Evolutionary conservation across 225 moss, liverwort and hornwort species (phyloP).

Genomic region (Physcomitrium patens): DNA sequence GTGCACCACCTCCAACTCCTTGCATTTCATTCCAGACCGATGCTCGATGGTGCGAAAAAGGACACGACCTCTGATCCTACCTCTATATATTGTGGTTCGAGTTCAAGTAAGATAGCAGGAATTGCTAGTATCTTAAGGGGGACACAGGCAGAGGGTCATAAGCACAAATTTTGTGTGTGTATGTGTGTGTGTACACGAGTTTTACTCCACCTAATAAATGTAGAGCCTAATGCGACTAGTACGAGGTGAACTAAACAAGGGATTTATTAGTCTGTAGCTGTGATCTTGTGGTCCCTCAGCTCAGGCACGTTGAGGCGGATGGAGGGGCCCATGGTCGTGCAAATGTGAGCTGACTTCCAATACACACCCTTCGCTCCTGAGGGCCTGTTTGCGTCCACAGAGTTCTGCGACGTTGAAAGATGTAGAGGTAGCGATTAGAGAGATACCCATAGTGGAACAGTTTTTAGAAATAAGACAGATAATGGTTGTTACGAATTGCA

Average conservation of each 20-base stretch:
- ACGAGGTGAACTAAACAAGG: slow-evolving; percentile 7
- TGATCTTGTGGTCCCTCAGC: slow-evolving; percentile 76
- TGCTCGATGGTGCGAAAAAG: background rate
- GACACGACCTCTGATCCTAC: slow-evolving; percentile 16
- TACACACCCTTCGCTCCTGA: slow-evolving; percentile 95
- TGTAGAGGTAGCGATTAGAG: too few relatives aligned
- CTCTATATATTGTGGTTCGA: slow-evolving; percentile 26
- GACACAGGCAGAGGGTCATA: slow-evolving; percentile 35
- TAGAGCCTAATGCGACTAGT: slow-evolving; percentile 19
- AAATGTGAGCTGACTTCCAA: slow-evolving; percentile 90
- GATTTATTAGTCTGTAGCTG: slow-evolving; percentile 12
- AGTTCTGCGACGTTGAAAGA: slow-evolving; percentile 62
- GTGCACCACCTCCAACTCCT: slow-evolving; percentile 22
- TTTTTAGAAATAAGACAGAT: background rate
- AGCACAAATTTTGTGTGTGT: slow-evolving; percentile 28
- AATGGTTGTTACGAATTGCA: background rate
- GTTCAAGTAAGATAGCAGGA: slow-evolving; percentile 24
- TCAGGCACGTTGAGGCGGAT: slow-evolving; percentile 71
- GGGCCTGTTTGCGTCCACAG: slow-evolving; percentile 90
- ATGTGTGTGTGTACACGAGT: slow-evolving; percentile 18
- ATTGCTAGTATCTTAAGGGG: slow-evolving; percentile 3
- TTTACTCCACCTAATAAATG: slow-evolving; percentile 27
- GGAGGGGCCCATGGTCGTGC: slow-evolving; percentile 93
- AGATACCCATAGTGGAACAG: background rate
- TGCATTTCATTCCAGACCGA: slow-evolving; percentile 22